Evolutionary conservation across 2,329 filamentous ascomycete species (phyloP).

Genomic region (Aspergillus candidus): DNA sequence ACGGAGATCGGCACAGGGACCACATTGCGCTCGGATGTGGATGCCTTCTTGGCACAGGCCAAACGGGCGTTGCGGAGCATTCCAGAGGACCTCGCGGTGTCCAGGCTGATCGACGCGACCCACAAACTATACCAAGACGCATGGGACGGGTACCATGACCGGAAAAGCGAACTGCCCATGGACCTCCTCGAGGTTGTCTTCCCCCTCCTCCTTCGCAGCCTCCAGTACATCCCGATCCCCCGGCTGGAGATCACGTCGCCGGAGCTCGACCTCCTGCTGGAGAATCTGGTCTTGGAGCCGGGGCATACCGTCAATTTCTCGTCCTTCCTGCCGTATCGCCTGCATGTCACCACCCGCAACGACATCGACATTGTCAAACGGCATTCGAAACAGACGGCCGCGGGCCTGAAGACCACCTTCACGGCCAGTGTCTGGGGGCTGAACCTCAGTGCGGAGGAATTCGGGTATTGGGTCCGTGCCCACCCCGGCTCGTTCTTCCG

Average conservation of each 20-base stretch:
- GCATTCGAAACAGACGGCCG: conserved; percentile 59
- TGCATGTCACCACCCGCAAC: conserved; percentile 77
- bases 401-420: conserved; percentile 63
- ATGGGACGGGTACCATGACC: conserved; percentile 57
- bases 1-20: conserved; percentile 58
- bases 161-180: conserved; percentile 65
- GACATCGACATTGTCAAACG: conserved; percentile 80
- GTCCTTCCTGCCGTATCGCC: conserved; percentile 80
- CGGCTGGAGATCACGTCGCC: conserved; percentile 82
- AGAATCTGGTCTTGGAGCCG: conserved; percentile 86
- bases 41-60: conserved; percentile 63
- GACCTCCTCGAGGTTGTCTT: conserved; percentile 77
- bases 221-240: conserved; percentile 86
- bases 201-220: conserved; percentile 65
- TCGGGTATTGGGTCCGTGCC: conserved; percentile 82
- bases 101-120: conserved; percentile 61
- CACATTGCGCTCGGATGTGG: conserved; percentile 64
- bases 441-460: conserved; percentile 74
- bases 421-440: conserved; percentile 76
- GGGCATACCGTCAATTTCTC: conserved; percentile 76
- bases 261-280: conserved; percentile 75
- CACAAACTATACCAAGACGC: conserved; percentile 64
- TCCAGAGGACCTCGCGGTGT: conserved; percentile 64
- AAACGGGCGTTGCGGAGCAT: conserved; percentile 64
- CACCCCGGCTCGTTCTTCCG: conserved; percentile 65